phyloP scores from a whole-genome alignment of 805 yeast species.

The Isabelozyma gotoi region DNA sequence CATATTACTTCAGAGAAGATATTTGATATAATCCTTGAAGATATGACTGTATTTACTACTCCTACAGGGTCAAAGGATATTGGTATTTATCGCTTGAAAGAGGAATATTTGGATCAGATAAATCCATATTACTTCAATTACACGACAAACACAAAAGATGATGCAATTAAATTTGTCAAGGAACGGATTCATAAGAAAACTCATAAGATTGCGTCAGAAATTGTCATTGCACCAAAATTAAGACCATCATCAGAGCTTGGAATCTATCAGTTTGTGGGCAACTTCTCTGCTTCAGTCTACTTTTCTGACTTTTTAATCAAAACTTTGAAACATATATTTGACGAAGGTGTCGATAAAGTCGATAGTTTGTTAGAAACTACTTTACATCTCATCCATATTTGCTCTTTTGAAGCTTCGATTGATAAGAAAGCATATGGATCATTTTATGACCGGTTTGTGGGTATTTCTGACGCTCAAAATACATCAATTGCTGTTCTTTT shows the following conservation, averaged over 20 bases:
- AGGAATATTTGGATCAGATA: slow-evolving; percentile 29
- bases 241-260: slow-evolving; percentile 31
- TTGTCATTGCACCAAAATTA: slow-evolving; percentile 57
- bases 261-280: slow-evolving; percentile 44
- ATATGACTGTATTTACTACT: slow-evolving; percentile 30
- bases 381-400: slow-evolving; percentile 70
- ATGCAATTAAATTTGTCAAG: slow-evolving; percentile 67
- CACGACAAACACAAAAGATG: slow-evolving; percentile 76
- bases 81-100: slow-evolving; percentile 38
- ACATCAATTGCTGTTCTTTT: slow-evolving; percentile 39
- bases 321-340: slow-evolving; percentile 41
- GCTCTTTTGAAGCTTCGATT: slow-evolving; percentile 31
- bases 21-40: slow-evolving; percentile 55
- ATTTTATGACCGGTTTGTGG: slow-evolving; percentile 28
- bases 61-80: slow-evolving; percentile 36
- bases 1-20: slow-evolving; percentile 68
- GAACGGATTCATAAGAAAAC: slow-evolving; percentile 44
- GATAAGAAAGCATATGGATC: slow-evolving; percentile 27
- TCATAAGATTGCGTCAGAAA: slow-evolving; percentile 41
- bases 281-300: slow-evolving; percentile 51
- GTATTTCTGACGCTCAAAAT: slow-evolving; percentile 27
- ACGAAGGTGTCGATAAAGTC: slow-evolving; percentile 35
- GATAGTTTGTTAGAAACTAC: slow-evolving; percentile 61
- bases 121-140: slow-evolving; percentile 79
- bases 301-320: slow-evolving; percentile 55